A percentile compares a stretch with the other conserved stretches of the same genome.
phyloP scores from a whole-genome alignment of 2,329 filamentous ascomycete genomes.

The Colletotrichum karsti region DNA sequence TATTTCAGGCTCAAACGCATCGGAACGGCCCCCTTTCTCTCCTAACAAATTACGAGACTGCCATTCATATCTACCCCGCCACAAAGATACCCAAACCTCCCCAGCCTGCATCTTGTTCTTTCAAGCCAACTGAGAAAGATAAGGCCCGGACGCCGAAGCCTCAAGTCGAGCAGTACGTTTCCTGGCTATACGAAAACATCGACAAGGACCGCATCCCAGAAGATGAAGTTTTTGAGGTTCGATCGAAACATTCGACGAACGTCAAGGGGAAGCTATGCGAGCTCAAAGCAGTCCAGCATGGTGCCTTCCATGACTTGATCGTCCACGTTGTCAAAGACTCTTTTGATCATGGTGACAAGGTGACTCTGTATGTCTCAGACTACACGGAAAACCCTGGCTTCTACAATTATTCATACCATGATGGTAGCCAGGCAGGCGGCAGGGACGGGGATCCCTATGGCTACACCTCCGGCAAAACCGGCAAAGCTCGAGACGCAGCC shows the following conservation, averaged over 20 bases:
- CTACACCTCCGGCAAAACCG: constrained; percentile 52
- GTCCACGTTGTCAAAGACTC: constrained; percentile 72
- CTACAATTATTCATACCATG: constrained; percentile 53
- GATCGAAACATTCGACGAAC: constrained; percentile 48
- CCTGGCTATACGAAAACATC: constrained; percentile 54
- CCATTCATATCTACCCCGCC: constrained; percentile 54
- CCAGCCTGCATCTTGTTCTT: constrained; percentile 31
- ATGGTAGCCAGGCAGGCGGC: constrained; percentile 38
- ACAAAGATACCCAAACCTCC: constrained; percentile 49
- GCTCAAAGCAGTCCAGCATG: constrained; percentile 68
- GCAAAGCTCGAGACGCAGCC: not conserved
- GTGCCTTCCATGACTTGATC: constrained; percentile 72
- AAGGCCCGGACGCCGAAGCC: constrained; percentile 31
- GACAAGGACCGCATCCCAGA: constrained; percentile 54
- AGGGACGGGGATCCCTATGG: constrained; percentile 62
- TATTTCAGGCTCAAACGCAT: constrained; percentile 50
- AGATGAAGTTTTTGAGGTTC: constrained; percentile 49
- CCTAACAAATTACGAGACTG: constrained; percentile 50
- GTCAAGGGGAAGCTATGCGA: constrained; percentile 67
- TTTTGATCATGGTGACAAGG: constrained; percentile 50
- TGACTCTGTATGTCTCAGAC: constrained; percentile 80
- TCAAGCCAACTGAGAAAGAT: constrained; percentile 30
- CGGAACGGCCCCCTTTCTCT: constrained; percentile 49
- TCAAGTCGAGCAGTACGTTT: constrained; percentile 52
- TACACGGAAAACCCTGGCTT: constrained; percentile 79